A percentile compares a stretch with the other conserved stretches of the same genome.
Evolutionary conservation across 73 alveolate species (phyloP).

Genomic region (Blepharisma japonicum): DNA sequence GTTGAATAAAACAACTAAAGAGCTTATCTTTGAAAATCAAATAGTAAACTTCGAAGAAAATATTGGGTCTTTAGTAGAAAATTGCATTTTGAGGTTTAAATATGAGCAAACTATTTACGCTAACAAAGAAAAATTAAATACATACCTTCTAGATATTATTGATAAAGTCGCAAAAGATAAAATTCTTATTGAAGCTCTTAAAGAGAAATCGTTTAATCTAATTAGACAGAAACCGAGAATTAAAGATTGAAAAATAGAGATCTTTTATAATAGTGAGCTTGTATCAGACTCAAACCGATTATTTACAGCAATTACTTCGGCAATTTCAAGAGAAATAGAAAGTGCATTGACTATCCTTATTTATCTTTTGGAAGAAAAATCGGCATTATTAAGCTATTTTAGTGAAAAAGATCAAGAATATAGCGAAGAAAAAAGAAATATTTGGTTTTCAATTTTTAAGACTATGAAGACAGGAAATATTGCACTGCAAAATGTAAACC

Average conservation of each 20-base stretch:
- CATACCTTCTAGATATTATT: neutral
- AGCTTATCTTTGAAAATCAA: neutral
- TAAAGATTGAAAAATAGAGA: neutral
- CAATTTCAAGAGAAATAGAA: too few relatives aligned
- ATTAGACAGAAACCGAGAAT: neutral
- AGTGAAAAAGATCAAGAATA: neutral
- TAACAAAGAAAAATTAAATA: neutral
- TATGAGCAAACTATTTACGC: neutral
- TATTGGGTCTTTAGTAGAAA: conserved; percentile 7
- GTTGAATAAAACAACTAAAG: neutral
- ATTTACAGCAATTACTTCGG: neutral
- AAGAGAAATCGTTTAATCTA: neutral
- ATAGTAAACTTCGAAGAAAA: neutral
- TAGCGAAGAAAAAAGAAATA: neutral
- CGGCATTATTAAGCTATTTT: neutral
- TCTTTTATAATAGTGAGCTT: neutral
- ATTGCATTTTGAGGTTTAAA: neutral
- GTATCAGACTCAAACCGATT: neutral
- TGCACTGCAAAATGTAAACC: too few relatives aligned
- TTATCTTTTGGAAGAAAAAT: neutral
- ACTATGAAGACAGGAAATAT: neutral
- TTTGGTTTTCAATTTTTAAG: neutral
- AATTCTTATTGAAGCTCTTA: neutral
- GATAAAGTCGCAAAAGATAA: neutral
- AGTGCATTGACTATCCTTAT: neutral